Conservation (phyloP, 306 rosid genomes). For the Sicyos baderoa region DNA sequence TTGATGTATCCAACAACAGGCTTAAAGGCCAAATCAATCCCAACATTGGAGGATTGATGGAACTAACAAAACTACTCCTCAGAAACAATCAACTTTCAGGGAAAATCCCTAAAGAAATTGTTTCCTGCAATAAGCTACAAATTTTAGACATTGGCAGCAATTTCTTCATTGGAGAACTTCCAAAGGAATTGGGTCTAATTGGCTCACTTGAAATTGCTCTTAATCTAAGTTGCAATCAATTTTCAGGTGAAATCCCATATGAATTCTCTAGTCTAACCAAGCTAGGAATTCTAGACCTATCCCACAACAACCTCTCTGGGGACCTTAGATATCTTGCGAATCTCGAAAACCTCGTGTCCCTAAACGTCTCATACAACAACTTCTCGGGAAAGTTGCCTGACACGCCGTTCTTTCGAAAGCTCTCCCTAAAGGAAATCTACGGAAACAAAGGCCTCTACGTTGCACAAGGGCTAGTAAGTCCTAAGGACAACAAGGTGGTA, state of each 20-base stretch:
- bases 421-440: slow-evolving; percentile 53
- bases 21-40: slow-evolving; percentile 50
- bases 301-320: slow-evolving; percentile 71
- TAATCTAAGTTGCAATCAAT: slow-evolving; percentile 64
- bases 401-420: slow-evolving; percentile 59
- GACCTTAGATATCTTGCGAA: slow-evolving; percentile 36
- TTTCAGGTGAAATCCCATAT: slow-evolving; percentile 71
- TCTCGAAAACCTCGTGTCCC: slow-evolving; percentile 62
- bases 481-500: slow-evolving; percentile 24
- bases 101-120: slow-evolving; percentile 59
- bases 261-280: slow-evolving; percentile 54
- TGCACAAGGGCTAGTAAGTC: slow-evolving; percentile 30
- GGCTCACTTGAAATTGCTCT: slow-evolving; percentile 77
- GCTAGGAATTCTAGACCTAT: slow-evolving; percentile 69
- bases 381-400: slow-evolving; percentile 66
- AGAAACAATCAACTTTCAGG: slow-evolving; percentile 64
- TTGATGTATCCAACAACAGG: slow-evolving; percentile 67
- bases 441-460: slow-evolving; percentile 63
- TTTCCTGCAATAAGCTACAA: slow-evolving; percentile 67
- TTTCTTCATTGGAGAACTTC: slow-evolving; percentile 68
- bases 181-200: slow-evolving; percentile 56
- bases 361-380: slow-evolving; percentile 67
- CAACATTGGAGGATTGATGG: slow-evolving; percentile 46
- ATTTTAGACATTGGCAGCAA: slow-evolving; percentile 69
- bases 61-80: slow-evolving; percentile 64